These are phyloP conservation scores for Pseudohyphozyma bogoriensis DNA, from an alignment of 768 basidiomycete species.

Conservation along the genomic window DNA sequence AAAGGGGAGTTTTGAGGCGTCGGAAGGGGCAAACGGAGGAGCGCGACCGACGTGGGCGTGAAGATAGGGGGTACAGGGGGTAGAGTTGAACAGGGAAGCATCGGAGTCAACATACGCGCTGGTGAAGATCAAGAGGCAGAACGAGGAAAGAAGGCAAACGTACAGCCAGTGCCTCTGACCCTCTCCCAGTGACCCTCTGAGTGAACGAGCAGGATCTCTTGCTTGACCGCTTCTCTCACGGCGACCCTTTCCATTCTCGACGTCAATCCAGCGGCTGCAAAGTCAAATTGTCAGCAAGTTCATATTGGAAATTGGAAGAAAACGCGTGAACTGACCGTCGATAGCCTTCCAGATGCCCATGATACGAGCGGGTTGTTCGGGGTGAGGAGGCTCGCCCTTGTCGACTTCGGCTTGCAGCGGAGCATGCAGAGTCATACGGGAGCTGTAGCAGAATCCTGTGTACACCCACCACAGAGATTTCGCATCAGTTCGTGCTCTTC, in stretches of 20 bases:
- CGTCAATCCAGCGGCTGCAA: constrained; percentile 46
- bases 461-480: no score
- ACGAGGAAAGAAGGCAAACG: constrained; percentile 39
- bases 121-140: neutral
- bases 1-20: neutral
- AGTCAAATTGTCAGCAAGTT: neutral
- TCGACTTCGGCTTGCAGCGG: constrained; percentile 48
- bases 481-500: neutral
- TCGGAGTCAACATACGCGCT: constrained; percentile 12
- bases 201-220: constrained; percentile 82
- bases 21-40: neutral
- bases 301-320: neutral
- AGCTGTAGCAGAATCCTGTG: constrained; percentile 48
- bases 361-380: constrained; percentile 69
- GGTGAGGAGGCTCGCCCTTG: constrained; percentile 49
- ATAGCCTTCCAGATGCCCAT: constrained; percentile 60
- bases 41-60: no score
- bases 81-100: neutral
- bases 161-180: constrained; percentile 70
- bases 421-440: constrained; percentile 75
- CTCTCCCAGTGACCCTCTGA: constrained; percentile 85
- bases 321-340: constrained; percentile 30
- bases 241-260: constrained; percentile 66
- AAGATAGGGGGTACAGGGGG: constrained; percentile 1
- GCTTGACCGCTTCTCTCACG: constrained; percentile 59